Conservation (phyloP, 345 rosid genomes). For the Geranium rotundifolium region DNA sequence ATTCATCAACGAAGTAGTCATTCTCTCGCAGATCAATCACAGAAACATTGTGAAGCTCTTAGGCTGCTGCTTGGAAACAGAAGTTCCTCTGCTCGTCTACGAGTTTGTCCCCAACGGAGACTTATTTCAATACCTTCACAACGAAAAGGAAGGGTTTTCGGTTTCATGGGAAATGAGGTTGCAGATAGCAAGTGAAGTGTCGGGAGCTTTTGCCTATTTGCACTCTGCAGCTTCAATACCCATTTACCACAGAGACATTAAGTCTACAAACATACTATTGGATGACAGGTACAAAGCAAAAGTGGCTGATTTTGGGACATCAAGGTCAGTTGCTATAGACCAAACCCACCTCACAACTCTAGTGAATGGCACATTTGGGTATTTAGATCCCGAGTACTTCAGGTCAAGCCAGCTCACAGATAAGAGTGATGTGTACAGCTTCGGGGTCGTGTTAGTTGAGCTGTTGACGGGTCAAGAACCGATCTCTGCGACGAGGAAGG, state of each 20-base stretch:
- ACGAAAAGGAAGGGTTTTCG: not conserved
- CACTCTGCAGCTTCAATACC: slow-evolving; percentile 1
- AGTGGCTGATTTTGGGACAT: slow-evolving; percentile 1
- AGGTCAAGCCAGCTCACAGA: not conserved
- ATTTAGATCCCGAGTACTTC: not conserved
- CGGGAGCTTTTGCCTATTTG: not conserved
- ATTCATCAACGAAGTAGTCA: not conserved
- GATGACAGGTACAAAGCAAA: slow-evolving; percentile 1
- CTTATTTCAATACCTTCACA: not conserved
- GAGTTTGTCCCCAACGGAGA: slow-evolving; percentile 1
- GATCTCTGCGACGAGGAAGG: not conserved
- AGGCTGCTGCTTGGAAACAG: not conserved
- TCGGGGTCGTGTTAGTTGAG: slow-evolving; percentile 1
- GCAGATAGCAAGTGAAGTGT: not conserved
- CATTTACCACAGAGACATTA: not conserved
- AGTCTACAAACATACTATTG: not conserved
- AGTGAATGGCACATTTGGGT: not conserved
- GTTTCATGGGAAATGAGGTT: slow-evolving; percentile 1
- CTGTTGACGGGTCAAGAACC: not conserved
- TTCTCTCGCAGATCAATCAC: not conserved
- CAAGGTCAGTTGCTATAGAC: not conserved
- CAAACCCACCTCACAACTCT: not conserved
- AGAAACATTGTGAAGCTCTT: not conserved
- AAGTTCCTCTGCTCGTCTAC: not conserved
- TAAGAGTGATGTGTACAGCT: slow-evolving; percentile 3